Base-by-base conservation (phyloP, 1,139 yeast genomes). In the Candida sojae region DNA sequence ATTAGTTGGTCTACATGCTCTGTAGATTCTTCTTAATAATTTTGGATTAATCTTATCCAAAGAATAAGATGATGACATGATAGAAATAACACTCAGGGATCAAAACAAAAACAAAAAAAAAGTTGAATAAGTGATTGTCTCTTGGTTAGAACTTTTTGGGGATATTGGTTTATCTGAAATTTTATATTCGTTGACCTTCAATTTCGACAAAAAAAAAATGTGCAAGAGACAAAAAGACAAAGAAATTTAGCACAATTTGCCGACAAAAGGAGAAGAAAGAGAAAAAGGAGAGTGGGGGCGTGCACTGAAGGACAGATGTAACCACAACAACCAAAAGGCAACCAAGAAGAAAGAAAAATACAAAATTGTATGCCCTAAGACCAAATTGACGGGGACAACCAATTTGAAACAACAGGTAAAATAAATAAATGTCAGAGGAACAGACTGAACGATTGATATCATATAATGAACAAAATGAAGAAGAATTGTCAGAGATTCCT, bases 1-100 rank as follows among this genome's bases (percentile, higher is more conserved):
- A 48, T 88, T 74, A 2, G 93, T 77, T 41, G 96, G 88, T 56
- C 95, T 81, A 61, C 98, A 92, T 3, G 99, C 97, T 53, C 97
- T 82, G 61, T 90, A 86, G 48, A 85, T 83, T 64, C 88, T 73
- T 65, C 89, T 76, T 55, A 83, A 73, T 50, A 84, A 70, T 66
- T 79, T 81, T 26, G 85, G 84, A 58, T 79, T 80, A 58, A 80
- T 75, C 57, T 73, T 75, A 44, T 75, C 71, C 51, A 76, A 74
- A 40, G 80, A 75, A 56, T 69, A 73, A 36, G 74, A 53, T 8
- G 52, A 49, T 17, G 21, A 17, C 21, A 17, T 17, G 21, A 17
- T 17, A 17, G 21, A 3, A 17, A 17, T 17, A 17, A 17, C 21
- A 17, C 21, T 17, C 21, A 17, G 21, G 21, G 21, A 17, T 17